Conservation (phyloP, 1,284 basidiomycete genomes). For the Xerocomus nothofagi region DNA sequence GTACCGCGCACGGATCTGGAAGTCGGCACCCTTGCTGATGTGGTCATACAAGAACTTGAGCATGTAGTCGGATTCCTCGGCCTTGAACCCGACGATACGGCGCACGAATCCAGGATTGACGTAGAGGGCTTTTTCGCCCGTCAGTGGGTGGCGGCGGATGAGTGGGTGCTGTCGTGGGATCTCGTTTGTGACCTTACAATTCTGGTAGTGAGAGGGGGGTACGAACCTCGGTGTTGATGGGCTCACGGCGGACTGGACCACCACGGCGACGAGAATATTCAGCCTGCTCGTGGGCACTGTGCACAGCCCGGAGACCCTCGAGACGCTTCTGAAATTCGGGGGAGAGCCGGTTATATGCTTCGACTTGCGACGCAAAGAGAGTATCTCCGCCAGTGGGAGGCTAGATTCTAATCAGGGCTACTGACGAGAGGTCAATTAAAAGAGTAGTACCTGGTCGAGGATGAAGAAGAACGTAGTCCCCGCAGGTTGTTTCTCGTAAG, state of each 20-base stretch:
- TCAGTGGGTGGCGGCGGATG: constrained; percentile 62
- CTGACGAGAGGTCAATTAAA: not conserved
- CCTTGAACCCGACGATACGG: constrained; percentile 66
- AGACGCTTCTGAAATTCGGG: constrained; percentile 65
- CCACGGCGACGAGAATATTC: constrained; percentile 49
- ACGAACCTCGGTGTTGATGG: constrained; percentile 52
- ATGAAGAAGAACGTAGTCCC: constrained; percentile 62
- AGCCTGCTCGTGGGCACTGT: constrained; percentile 64
- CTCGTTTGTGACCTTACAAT: not conserved
- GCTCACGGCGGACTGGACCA: constrained; percentile 63
- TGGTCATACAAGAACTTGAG: constrained; percentile 62
- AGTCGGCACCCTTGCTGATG: constrained; percentile 47
- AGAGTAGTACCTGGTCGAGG: constrained; percentile 39
- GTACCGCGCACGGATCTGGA: constrained; percentile 47
- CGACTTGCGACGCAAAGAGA: constrained; percentile 58
- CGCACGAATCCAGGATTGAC: constrained; percentile 64
- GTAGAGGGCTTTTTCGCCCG: constrained; percentile 66
- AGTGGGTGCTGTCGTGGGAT: constrained; percentile 42
- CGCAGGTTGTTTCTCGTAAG: constrained; percentile 63
- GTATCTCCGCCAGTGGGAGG: constrained; percentile 51
- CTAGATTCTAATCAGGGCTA: not conserved
- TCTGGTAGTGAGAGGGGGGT: not conserved
- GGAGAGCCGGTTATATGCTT: constrained; percentile 69
- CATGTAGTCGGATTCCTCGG: constrained; percentile 66
- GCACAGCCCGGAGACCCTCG: constrained; percentile 61